A percentile compares a stretch with the other conserved stretches of the same genome.
These are phyloP conservation scores for Leishmania tropica DNA, from an alignment of 208 protist species.

Conservation along the genomic window DNA sequence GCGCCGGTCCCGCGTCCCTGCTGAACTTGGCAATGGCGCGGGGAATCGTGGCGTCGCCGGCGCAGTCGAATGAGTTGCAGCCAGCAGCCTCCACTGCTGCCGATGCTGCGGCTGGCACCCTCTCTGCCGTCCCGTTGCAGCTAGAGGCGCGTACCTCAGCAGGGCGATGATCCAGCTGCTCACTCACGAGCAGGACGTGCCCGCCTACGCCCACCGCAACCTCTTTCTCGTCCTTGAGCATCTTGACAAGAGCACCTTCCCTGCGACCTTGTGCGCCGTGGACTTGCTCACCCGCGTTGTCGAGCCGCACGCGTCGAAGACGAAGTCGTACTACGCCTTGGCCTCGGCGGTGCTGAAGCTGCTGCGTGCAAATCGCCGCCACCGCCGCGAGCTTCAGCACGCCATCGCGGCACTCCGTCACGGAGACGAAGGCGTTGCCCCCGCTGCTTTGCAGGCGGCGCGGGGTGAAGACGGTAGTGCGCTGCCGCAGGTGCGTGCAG, in stretches of 20 bases:
- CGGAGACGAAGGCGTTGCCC: not conserved
- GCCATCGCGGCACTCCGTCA: slow-evolving; percentile 14
- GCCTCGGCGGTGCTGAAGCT: slow-evolving; percentile 72
- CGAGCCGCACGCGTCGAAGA: slow-evolving; percentile 54
- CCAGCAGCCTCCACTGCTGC: not conserved
- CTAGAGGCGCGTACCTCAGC: slow-evolving; percentile 65
- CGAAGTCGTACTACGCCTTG: slow-evolving; percentile 65
- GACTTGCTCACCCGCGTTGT: slow-evolving; percentile 64
- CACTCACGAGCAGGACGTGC: slow-evolving; percentile 47
- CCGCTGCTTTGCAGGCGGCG: not conserved
- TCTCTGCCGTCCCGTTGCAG: slow-evolving; percentile 49
- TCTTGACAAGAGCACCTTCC: slow-evolving; percentile 59
- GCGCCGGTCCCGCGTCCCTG: slow-evolving; percentile 10
- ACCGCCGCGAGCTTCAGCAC: slow-evolving; percentile 19
- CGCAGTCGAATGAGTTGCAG: not conserved
- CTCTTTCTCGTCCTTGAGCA: slow-evolving; percentile 67
- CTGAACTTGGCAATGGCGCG: slow-evolving; percentile 10
- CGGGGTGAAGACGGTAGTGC: not conserved
- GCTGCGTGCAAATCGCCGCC: slow-evolving; percentile 39
- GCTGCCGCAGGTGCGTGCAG: slow-evolving; percentile 2
- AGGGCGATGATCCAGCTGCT: slow-evolving; percentile 57
- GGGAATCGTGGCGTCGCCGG: slow-evolving; percentile 6
- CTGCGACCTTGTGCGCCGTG: slow-evolving; percentile 46
- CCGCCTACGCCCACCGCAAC: slow-evolving; percentile 68
- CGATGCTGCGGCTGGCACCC: not conserved